Conservation (phyloP, 768 basidiomycete species). For the Cubamyces lactineus region DNA sequence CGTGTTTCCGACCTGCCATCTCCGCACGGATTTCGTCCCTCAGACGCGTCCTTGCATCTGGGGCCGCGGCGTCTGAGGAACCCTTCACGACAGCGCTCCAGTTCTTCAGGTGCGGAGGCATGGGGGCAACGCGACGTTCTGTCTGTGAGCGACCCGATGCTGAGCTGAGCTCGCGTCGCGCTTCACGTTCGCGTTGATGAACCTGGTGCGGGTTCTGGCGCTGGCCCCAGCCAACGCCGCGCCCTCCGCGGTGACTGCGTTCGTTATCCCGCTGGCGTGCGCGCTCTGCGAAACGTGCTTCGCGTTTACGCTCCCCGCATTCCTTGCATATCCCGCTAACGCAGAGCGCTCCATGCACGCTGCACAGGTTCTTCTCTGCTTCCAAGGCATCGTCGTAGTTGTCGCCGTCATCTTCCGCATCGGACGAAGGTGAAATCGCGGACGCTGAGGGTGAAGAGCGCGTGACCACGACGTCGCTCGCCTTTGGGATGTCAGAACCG, state of each 20-base stretch:
- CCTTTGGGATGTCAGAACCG: constrained; percentile 9
- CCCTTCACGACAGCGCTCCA: not conserved
- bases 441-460: not conserved
- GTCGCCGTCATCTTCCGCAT: constrained; percentile 1
- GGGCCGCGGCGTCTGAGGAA: not conserved
- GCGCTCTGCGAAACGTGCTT: constrained; percentile 6
- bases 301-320: constrained; percentile 11
- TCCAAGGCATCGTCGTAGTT: not conserved
- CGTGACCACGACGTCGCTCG: not conserved
- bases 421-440: not conserved
- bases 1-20: constrained; percentile 2
- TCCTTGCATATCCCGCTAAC: constrained; percentile 17
- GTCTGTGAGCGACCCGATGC: not conserved
- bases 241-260: not conserved
- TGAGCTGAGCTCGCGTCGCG: not conserved
- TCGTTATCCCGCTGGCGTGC: constrained; percentile 4
- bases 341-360: constrained; percentile 16
- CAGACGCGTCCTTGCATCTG: constrained; percentile 1
- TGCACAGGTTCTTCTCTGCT: constrained; percentile 6
- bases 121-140: not conserved
- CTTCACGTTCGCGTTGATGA: not conserved
- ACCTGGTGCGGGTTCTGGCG: not conserved
- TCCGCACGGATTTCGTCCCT: constrained; percentile 9
- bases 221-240: too few species aligned
- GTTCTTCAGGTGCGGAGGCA: constrained; percentile 1